phyloP scores from a whole-genome alignment of 1,284 basidiomycete species.

The Trametes versicolor region DNA sequence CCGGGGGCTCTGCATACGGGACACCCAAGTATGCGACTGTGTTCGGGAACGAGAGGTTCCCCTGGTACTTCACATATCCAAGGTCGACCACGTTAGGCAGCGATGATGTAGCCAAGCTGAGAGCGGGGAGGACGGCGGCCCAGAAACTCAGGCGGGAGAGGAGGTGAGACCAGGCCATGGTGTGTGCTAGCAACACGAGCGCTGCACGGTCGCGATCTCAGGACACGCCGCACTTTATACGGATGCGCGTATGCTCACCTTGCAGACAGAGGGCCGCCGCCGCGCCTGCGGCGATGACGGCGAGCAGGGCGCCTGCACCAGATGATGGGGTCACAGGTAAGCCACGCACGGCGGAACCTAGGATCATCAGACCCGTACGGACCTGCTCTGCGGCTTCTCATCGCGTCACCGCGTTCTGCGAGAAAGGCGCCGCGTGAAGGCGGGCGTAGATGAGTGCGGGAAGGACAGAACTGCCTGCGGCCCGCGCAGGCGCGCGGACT shows the following conservation, averaged over 20 bases:
- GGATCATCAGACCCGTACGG: constrained; percentile 24
- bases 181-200: background rate
- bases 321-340: constrained; percentile 28
- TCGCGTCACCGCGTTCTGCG: background rate
- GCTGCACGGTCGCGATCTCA: background rate
- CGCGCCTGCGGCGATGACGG: constrained; percentile 10
- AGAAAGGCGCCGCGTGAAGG: background rate
- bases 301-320: constrained; percentile 11
- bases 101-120: background rate
- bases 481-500: background rate
- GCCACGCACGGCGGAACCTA: background rate
- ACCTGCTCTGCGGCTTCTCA: constrained; percentile 9
- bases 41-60: constrained; percentile 60
- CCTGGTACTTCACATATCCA: constrained; percentile 52
- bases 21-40: constrained; percentile 64
- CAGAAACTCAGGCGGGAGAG: constrained; percentile 7
- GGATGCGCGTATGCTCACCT: background rate
- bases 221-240: constrained; percentile 1
- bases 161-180: constrained; percentile 8
- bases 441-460: background rate
- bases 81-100: constrained; percentile 40
- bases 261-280: background rate
- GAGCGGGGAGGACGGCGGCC: background rate
- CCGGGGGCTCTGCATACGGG: constrained; percentile 55
- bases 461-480: background rate